Conservation (phyloP, 768 basidiomycete genomes). For the Lentinula sp. region DNA sequence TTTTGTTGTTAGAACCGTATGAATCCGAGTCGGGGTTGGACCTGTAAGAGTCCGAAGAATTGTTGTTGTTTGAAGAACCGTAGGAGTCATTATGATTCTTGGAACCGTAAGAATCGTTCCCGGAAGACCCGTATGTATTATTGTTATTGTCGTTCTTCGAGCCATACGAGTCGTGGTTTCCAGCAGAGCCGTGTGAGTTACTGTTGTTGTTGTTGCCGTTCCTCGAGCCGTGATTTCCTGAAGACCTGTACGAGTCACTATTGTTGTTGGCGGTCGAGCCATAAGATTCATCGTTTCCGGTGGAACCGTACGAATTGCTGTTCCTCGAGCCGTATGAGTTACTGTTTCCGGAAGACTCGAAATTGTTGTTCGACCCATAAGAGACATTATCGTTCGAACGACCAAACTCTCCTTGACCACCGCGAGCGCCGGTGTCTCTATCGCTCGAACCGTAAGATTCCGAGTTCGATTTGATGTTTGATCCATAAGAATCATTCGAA, state of each 20-base stretch:
- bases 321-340: not conserved
- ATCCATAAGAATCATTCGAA: constrained; percentile 6
- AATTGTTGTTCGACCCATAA: not conserved
- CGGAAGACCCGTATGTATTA: constrained; percentile 1
- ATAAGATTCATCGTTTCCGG: not conserved
- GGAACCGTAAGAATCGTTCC: constrained; percentile 13
- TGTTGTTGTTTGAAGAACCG: constrained; percentile 5
- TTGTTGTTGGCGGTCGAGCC: not conserved
- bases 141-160: constrained; percentile 4
- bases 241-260: not conserved
- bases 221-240: too few relatives aligned
- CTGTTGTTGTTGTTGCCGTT: constrained; percentile 3
- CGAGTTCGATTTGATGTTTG: not conserved
- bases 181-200: not conserved
- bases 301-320: not conserved
- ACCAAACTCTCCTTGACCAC: not conserved
- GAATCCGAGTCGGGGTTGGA: not conserved
- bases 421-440: not conserved
- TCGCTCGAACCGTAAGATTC: not conserved
- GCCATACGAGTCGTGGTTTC: constrained; percentile 8
- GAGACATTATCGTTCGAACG: constrained; percentile 3
- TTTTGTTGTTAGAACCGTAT: not conserved
- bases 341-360: too few relatives aligned
- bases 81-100: not conserved
- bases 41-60: not conserved